Evolutionary conservation across 441 rosid species (phyloP).

Genomic region (Manihot esculenta): DNA sequence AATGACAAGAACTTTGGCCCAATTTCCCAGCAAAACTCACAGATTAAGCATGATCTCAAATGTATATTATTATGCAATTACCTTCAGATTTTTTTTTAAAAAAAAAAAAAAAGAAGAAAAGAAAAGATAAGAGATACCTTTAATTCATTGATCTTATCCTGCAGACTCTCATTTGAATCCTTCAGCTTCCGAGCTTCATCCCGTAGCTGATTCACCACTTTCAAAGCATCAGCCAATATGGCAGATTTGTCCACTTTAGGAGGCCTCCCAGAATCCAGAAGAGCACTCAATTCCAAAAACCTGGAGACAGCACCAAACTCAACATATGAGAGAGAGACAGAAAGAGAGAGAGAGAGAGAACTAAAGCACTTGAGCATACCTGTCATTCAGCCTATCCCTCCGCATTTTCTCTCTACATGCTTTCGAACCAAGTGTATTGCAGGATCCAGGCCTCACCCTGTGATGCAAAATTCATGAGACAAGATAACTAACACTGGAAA

Average conservation of each 20-base stretch:
- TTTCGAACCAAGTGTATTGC: constrained; percentile 49
- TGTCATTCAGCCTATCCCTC: constrained; percentile 67
- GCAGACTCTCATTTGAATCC: constrained; percentile 48
- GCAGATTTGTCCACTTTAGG: constrained; percentile 57
- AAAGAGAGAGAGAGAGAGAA: constrained; percentile 3
- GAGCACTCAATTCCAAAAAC: constrained; percentile 61
- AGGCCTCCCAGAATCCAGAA: constrained; percentile 64
- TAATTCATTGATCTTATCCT: constrained; percentile 60
- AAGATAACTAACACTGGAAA: neutral
- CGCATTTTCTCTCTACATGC: constrained; percentile 71
- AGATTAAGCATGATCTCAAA: neutral
- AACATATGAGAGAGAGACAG: constrained; percentile 4
- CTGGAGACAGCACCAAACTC: constrained; percentile 33
- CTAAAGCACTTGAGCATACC: constrained; percentile 32
- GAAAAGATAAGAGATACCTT: constrained; percentile 42
- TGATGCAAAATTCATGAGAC: neutral
- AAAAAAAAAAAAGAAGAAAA: too few relatives aligned
- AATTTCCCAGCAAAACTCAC: neutral
- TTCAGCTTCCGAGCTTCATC: constrained; percentile 60
- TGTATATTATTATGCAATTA: too few relatives aligned
- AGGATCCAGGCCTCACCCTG: constrained; percentile 46
- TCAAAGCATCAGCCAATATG: constrained; percentile 53
- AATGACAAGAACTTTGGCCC: neutral
- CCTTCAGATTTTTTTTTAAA: neutral
- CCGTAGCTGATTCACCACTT: constrained; percentile 56